A percentile compares a stretch with the other conserved stretches of the same genome.
These are phyloP conservation scores for Beauveria australis DNA, from an alignment of 2,329 filamentous ascomycete species.

Conservation along the genomic window DNA sequence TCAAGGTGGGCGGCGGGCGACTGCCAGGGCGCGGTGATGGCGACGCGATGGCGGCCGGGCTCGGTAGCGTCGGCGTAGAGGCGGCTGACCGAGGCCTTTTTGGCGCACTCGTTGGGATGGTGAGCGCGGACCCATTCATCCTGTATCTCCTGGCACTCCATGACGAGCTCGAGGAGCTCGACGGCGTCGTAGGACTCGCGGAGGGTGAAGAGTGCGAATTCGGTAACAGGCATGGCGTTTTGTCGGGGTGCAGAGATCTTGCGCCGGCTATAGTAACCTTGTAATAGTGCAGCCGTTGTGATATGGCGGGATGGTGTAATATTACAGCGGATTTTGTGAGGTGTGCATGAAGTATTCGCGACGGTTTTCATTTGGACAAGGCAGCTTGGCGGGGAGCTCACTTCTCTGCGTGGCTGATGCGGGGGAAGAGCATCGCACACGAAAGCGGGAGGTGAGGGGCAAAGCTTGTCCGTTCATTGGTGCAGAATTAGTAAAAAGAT, in stretches of 20 bases:
- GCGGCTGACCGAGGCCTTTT: constrained; percentile 26
- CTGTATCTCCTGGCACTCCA: constrained; percentile 26
- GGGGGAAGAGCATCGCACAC: background rate
- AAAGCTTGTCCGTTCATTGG: background rate
- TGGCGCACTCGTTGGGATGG: constrained; percentile 26
- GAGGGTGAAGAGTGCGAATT: constrained; percentile 30
- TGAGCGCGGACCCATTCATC: constrained; percentile 31
- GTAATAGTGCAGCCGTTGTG: background rate
- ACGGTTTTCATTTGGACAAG: no score
- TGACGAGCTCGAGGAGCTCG: constrained; percentile 25
- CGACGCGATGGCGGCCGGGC: constrained; percentile 26
- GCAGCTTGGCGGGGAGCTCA: background rate
- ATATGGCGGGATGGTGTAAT: background rate
- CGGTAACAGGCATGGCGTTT: constrained; percentile 30
- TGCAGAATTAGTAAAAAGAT: no score
- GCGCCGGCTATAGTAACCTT: background rate
- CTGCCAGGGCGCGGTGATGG: constrained; percentile 39
- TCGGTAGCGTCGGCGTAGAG: constrained; percentile 25
- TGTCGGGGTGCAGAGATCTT: background rate
- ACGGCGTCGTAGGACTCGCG: constrained; percentile 21
- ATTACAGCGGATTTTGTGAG: background rate
- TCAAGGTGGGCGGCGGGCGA: constrained; percentile 30
- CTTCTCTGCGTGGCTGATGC: background rate
- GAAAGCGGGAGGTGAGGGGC: background rate
- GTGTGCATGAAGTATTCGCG: background rate